A percentile compares a stretch with the other conserved stretches of the same genome.
phyloP scores from a whole-genome alignment of 306 rosid species.

The Oxytropis ochrocephala region DNA sequence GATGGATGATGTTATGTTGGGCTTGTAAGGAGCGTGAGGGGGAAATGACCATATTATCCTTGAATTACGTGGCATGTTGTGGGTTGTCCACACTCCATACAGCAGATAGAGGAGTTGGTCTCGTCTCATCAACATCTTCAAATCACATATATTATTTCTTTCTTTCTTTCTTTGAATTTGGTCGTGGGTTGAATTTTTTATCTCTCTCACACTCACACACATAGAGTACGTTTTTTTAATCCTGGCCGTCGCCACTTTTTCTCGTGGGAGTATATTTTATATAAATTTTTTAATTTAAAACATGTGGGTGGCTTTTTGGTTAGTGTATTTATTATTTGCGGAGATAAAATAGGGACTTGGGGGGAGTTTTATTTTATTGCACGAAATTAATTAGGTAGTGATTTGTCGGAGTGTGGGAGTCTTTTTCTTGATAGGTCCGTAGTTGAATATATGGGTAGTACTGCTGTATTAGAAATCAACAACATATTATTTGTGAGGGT shows the following conservation, averaged over 20 bases:
- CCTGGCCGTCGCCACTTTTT: too few relatives aligned
- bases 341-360: constrained; percentile 3
- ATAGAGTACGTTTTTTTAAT: too few relatives aligned
- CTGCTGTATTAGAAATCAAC: background rate
- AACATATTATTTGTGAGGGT: background rate
- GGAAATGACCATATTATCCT: constrained; percentile 32
- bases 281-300: too few relatives aligned
- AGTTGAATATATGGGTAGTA: background rate
- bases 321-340: background rate
- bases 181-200: too few relatives aligned
- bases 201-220: too few relatives aligned
- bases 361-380: background rate
- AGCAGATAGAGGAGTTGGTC: constrained; percentile 16
- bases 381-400: constrained; percentile 14
- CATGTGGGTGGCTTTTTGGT: too few relatives aligned
- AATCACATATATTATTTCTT: too few relatives aligned
- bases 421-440: constrained; percentile 14
- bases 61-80: constrained; percentile 75
- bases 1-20: constrained; percentile 34
- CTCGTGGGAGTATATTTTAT: too few relatives aligned
- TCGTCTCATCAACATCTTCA: constrained; percentile 4
- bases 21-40: background rate
- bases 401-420: constrained; percentile 28
- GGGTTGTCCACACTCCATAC: constrained; percentile 29
- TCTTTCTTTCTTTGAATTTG: background rate